Base-by-base conservation (phyloP, 306 rosid species). In the Vachellia collinsii region DNA sequence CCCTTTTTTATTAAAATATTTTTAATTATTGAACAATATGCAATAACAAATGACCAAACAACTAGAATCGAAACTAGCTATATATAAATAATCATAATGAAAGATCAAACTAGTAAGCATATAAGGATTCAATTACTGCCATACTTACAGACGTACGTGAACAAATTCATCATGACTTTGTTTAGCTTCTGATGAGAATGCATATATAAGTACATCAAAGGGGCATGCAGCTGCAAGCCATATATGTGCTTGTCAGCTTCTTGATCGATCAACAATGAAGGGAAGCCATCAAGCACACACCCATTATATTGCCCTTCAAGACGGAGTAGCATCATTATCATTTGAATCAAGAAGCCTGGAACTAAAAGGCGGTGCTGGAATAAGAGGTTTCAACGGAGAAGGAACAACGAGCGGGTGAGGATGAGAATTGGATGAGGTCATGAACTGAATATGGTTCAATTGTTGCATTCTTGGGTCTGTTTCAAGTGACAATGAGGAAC, bases 381-480 rank as follows among this genome's bases (percentile, higher is more conserved):
- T 38, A 62, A 85, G 84, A 78, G 90, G 85, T 74, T 88, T 87
- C 38, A 86, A 85, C 39, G 85, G 80, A 73, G 90, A 47, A 79
- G 92, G 79, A 80, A 76, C 41, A 62, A 62, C 9, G 36, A 62
- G 68, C 29, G 68, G 68, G 25, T 56, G 83, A 79, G 83, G 51
- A 61, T 88, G 87, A 46, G 73, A 10, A 68, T 10, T 19, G 6
- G 69, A 58, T 69, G 97, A 86, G 83, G 86, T 85, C 75, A 89
- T 47, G 77, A 90, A 82, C 69, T 88, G 93, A 79, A 90, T 59
- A n/a, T 85, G 89, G 77, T 79, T 88, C 80, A 85, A 85, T 65
- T 80, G 90, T 69, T 64, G 70, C 6, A 17, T 3, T 66, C 84
- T 82, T 25, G 86, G 86, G 75, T 71, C 84, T 67, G 68, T 80